Conservation (phyloP, 192 early-diverging fungal species). For the Coemansia sp. region DNA sequence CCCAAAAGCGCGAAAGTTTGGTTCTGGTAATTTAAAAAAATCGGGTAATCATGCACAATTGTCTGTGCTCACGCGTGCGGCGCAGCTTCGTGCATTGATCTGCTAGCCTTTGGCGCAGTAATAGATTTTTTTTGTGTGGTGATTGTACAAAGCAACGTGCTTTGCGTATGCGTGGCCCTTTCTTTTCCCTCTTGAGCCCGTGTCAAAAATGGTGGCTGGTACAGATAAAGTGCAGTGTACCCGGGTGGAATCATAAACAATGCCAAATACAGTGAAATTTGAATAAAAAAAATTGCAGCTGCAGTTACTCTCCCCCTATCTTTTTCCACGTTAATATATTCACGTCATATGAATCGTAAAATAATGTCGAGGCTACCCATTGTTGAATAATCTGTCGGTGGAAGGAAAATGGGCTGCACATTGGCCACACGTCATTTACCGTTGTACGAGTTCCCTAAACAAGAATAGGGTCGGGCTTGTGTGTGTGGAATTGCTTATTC, state of each 20-base stretch:
- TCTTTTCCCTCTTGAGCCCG: not conserved
- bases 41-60: not conserved
- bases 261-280: not conserved
- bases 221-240: not conserved
- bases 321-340: not conserved
- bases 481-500: not conserved
- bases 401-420: not conserved
- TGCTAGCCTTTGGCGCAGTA: not conserved
- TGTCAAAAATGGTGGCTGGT: slow-evolving; percentile 6
- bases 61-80: not conserved
- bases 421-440: not conserved
- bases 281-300: not conserved
- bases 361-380: slow-evolving; percentile 1
- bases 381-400: slow-evolving; percentile 4
- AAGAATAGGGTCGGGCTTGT: not conserved
- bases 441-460: not conserved
- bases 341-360: not conserved
- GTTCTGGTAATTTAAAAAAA: not conserved
- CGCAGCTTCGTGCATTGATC: slow-evolving; percentile 2
- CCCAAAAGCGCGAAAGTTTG: not conserved
- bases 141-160: not conserved
- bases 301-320: not conserved
- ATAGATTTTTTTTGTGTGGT: slow-evolving; percentile 2
- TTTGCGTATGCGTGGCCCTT: not conserved
- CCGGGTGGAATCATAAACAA: not conserved